Evolutionary conservation across 129 eudicot species (phyloP).

Genomic region (Flaveria linearis): DNA sequence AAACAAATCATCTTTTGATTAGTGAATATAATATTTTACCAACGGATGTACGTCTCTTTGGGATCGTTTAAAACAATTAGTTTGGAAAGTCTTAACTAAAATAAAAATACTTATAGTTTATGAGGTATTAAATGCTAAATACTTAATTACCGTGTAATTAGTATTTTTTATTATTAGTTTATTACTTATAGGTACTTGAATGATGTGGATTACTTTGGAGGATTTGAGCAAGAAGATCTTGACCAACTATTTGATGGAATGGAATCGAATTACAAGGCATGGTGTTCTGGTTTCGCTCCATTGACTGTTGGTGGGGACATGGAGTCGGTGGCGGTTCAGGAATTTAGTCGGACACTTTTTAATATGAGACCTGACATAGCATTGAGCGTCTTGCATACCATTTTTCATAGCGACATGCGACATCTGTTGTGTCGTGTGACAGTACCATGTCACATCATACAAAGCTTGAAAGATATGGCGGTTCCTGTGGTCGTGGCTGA

Average conservation of each 20-base stretch:
- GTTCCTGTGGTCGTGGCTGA: conserved; percentile 94
- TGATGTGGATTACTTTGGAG: conserved; percentile 89
- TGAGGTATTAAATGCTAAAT: too few species aligned
- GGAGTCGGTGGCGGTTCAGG: conserved; percentile 85
- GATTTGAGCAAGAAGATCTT: conserved; percentile 82
- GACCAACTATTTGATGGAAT: conserved; percentile 79
- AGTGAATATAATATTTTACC: too few species aligned
- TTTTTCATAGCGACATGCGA: conserved; percentile 77
- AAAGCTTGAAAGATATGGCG: conserved; percentile 91
- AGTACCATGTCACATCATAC: conserved; percentile 85
- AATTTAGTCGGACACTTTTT: conserved; percentile 85
- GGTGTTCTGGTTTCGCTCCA: conserved; percentile 94
- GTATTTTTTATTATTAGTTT: too few species aligned
- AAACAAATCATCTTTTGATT: too few species aligned
- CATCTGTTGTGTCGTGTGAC: conserved; percentile 64
- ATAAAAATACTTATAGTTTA: too few species aligned
- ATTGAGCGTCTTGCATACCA: conserved; percentile 64
- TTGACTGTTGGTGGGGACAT: conserved; percentile 87
- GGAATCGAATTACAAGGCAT: conserved; percentile 77
- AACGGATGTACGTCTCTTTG: too few species aligned
- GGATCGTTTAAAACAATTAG: too few species aligned
- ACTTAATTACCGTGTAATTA: too few species aligned
- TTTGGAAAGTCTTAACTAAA: too few species aligned
- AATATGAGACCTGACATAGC: conserved; percentile 99
- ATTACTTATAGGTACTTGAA: conserved; percentile 66